A percentile compares a stretch with the other conserved stretches of the same genome.
Evolutionary conservation across 768 basidiomycete genomes (phyloP).

Genomic region (Hebeloma cylindrosporum): DNA sequence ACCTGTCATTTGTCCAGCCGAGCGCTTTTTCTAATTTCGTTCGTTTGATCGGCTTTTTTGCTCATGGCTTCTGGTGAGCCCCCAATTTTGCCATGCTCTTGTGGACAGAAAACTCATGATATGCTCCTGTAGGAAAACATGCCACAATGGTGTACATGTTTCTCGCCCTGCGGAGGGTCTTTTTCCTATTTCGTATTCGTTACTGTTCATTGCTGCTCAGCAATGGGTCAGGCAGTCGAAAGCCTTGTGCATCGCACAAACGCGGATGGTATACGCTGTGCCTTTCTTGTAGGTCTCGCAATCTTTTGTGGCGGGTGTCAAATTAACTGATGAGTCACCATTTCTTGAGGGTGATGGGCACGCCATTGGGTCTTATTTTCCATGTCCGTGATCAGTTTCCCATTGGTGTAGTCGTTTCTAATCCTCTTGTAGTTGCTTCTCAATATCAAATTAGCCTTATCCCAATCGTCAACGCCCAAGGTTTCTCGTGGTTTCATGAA

Average conservation of each 20-base stretch:
- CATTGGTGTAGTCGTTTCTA: neutral
- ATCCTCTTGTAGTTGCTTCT: conserved; percentile 26
- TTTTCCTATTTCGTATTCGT: conserved; percentile 33
- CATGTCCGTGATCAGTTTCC: conserved; percentile 21
- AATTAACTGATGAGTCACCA: neutral
- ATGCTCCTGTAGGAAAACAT: conserved; percentile 5
- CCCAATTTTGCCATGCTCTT: neutral
- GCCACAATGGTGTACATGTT: conserved; percentile 24
- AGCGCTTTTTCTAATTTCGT: too few species aligned
- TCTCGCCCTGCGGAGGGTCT: conserved; percentile 33
- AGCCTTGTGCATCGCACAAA: conserved; percentile 32
- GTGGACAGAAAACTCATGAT: neutral
- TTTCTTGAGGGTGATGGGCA: conserved; percentile 23
- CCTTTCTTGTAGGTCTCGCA: conserved; percentile 31
- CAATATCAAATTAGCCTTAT: conserved; percentile 29
- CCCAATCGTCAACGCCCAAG: conserved; percentile 21
- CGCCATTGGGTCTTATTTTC: conserved; percentile 25
- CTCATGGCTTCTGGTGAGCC: conserved; percentile 5
- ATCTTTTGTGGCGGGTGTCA: neutral
- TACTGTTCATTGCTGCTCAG: conserved; percentile 35
- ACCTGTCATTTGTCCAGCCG: too few species aligned
- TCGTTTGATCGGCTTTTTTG: too few species aligned
- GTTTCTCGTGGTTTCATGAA: conserved; percentile 12
- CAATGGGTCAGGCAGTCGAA: conserved; percentile 19
- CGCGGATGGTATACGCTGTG: conserved; percentile 34